Evolutionary conservation across 306 rosid species (phyloP), one percentile per base, ranked within the genome.

Genomic region (Ochetophila trinervis): DNA sequence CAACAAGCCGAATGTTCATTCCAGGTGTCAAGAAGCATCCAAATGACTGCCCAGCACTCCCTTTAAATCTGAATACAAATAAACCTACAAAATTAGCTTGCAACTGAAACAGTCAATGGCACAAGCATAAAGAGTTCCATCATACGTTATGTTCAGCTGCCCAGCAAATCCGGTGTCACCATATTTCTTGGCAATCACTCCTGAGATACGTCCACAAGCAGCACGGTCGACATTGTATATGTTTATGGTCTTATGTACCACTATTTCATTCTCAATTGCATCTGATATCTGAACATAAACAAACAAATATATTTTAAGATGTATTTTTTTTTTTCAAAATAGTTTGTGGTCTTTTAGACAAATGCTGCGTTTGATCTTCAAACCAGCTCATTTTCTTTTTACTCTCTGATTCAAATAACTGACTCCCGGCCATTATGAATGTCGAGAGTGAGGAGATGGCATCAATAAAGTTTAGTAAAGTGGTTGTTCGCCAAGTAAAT

Each of bases 101-200:
- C 53, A 54, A 27, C 72, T 52, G 48, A 61, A 64, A 64, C 19
- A 72, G 54, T 24, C 23, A 40, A n/a, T 40, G 40, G 16, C 8
- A 16, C 1, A 53, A 53, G 22, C 17, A 27, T 3, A 40, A 42
- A 59, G 75, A 53, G 63, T 49, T 57, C 51, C 56, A 81, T 72
- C 96, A 80, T 86, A 89, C 96, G 83, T 85, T 79, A 93, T 76
- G 80, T 93, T 89, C 79, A 93, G 75, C 80, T 84, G 98, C 67
- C 98, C 98, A 58, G 98, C 91, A 76, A 93, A 93, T 72, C 97
- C 98, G 76, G 97, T 84, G 63, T 93, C 98, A 61, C 98, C 97
- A 34, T 93, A 89, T 78, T 93, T 93, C 87, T 89, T 93, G 22
- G 98, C 97, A 78, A 93, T 79, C 60, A 68, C 82, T 64, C 98